phyloP scores from a whole-genome alignment of 1,284 basidiomycete genomes.

The Peniophora sp. region DNA sequence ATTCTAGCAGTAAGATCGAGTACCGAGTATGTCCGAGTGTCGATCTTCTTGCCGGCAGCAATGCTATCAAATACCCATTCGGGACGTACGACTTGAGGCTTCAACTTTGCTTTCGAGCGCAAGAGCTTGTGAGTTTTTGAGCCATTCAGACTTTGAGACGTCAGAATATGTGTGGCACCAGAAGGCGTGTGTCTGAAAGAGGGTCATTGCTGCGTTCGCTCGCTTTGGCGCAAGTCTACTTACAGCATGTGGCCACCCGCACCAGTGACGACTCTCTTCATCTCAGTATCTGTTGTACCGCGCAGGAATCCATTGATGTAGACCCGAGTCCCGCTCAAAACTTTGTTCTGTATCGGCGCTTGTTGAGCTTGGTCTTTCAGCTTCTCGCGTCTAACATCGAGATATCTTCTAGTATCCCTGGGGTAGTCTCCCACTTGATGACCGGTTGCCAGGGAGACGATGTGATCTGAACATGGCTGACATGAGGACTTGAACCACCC shows the following conservation, averaged over 20 bases:
- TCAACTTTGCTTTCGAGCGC: conserved; percentile 35
- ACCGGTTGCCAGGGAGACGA: conserved; percentile 53
- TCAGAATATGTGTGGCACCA: conserved; percentile 63
- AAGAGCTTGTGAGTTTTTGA: conserved; percentile 58
- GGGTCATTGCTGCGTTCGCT: conserved; percentile 8
- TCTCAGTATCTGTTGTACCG: conserved; percentile 66
- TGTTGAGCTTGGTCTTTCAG: conserved; percentile 32
- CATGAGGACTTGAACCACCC: neutral
- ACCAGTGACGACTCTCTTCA: conserved; percentile 50
- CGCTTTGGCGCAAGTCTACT: conserved; percentile 14
- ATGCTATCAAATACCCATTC: conserved; percentile 69
- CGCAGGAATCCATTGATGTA: conserved; percentile 64
- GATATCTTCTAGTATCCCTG: conserved; percentile 26
- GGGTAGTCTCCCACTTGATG: conserved; percentile 60
- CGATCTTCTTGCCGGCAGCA: conserved; percentile 40
- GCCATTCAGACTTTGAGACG: conserved; percentile 57
- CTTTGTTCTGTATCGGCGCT: neutral
- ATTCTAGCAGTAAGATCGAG: no score
- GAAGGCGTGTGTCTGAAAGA: conserved; percentile 40
- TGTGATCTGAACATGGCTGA: conserved; percentile 34
- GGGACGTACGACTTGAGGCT: conserved; percentile 53
- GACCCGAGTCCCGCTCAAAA: conserved; percentile 21
- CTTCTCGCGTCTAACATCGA: conserved; percentile 41
- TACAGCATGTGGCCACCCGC: conserved; percentile 51
- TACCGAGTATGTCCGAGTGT: conserved; percentile 44